Conservation (phyloP, 2,329 filamentous ascomycete genomes). For the Dothideomycetes sp. region DNA sequence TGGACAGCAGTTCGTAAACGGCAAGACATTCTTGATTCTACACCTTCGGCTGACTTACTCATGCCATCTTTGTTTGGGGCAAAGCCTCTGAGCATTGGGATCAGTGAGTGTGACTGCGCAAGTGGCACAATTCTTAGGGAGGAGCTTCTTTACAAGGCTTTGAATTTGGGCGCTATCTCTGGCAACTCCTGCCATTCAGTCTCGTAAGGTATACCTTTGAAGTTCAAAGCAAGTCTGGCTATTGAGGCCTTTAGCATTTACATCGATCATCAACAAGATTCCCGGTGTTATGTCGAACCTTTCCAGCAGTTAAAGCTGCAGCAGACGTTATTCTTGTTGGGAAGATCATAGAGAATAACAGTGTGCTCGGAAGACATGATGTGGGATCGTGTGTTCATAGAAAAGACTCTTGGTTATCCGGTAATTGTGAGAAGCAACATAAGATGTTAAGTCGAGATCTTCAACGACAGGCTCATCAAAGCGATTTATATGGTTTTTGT, state of each 20-base stretch:
- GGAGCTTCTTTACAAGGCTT: constrained; percentile 31
- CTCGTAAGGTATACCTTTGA: constrained; percentile 57
- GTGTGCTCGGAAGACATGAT: constrained; percentile 25
- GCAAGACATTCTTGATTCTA: too few species aligned
- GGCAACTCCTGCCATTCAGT: constrained; percentile 65
- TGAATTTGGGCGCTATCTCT: constrained; percentile 49
- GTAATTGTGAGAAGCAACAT: neutral
- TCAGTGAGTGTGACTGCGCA: too few species aligned
- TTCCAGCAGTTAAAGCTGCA: constrained; percentile 69
- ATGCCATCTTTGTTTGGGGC: constrained; percentile 7
- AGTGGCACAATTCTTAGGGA: too few species aligned
- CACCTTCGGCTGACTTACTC: too few species aligned
- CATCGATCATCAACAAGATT: too few species aligned
- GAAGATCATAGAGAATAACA: constrained; percentile 54
- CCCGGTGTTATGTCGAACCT: too few species aligned
- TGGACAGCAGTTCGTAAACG: too few species aligned
- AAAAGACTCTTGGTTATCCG: neutral
- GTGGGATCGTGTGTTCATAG: neutral
- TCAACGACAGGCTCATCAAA: neutral
- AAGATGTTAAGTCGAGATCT: neutral
- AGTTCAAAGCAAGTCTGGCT: constrained; percentile 60
- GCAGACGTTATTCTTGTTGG: constrained; percentile 41
- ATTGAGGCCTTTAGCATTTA: too few species aligned
- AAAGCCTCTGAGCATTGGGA: too few species aligned
- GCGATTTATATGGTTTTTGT: too few species aligned